Evolutionary conservation across 192 early-diverging fungal species (phyloP).

Genomic region (Coemansia sp.): DNA sequence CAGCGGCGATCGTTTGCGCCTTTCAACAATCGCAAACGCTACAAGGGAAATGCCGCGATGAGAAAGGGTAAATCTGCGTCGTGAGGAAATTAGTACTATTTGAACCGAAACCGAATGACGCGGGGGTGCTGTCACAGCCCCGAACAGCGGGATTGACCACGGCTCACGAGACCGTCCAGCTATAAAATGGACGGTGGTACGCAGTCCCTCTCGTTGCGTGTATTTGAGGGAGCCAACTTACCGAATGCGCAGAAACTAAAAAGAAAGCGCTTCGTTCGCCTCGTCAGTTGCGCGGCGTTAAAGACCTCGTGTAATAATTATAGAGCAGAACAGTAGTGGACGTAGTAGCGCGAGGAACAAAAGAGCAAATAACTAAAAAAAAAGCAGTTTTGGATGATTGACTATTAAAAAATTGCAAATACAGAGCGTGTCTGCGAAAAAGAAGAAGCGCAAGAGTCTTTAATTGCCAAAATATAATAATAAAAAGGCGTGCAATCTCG

Average conservation of each 20-base stretch:
- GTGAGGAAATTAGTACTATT: too few species aligned
- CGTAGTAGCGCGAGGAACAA: not conserved
- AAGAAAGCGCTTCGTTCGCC: not conserved
- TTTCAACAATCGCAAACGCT: not conserved
- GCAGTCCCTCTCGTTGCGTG: too few species aligned
- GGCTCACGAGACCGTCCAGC: too few species aligned
- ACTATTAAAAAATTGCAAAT: not conserved
- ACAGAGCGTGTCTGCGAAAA: too few species aligned
- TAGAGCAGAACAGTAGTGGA: not conserved
- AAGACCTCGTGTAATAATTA: not conserved
- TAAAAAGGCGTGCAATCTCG: too few species aligned
- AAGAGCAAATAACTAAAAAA: not conserved
- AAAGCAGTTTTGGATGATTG: not conserved
- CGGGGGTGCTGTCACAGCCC: too few species aligned
- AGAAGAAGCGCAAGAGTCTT: too few species aligned
- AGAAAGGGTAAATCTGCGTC: too few species aligned
- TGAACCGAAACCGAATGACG: too few species aligned
- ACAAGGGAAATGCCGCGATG: not conserved
- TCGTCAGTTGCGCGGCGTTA: not conserved
- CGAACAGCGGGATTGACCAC: too few species aligned
- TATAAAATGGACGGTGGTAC: too few species aligned
- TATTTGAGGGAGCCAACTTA: not conserved
- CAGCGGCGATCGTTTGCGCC: constrained; percentile 2
- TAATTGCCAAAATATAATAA: too few species aligned
- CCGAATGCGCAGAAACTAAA: not conserved